phyloP scores from a whole-genome alignment of 495 filamentous ascomycete species.

The Trichoderma asperelloides region DNA sequence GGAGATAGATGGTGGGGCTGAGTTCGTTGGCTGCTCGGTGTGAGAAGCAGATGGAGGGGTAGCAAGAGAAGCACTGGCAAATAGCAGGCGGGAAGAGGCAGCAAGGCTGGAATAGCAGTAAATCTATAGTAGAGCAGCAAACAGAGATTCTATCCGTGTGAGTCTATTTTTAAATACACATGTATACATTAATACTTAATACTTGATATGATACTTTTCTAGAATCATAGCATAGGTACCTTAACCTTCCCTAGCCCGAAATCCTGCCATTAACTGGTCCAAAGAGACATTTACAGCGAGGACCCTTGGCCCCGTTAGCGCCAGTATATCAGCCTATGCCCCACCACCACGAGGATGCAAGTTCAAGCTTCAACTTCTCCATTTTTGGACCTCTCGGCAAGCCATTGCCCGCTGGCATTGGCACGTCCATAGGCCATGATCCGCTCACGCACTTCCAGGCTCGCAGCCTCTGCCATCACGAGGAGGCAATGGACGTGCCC shows the following conservation, averaged over 20 bases:
- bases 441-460: slow-evolving; percentile 1
- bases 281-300: neutral
- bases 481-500: slow-evolving; percentile 5
- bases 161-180: too few relatives aligned
- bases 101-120: too few relatives aligned
- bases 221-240: too few relatives aligned
- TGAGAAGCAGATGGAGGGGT: neutral
- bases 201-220: too few relatives aligned
- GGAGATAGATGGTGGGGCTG: neutral
- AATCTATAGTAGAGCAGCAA: too few relatives aligned
- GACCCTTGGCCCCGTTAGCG: neutral
- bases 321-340: neutral
- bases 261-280: neutral
- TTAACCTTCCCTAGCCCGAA: too few relatives aligned
- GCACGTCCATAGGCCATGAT: neutral
- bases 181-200: too few relatives aligned
- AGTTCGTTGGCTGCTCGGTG: neutral
- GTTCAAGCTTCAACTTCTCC: neutral
- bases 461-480: neutral
- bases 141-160: too few relatives aligned
- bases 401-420: neutral
- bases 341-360: neutral
- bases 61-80: neutral
- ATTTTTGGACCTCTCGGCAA: neutral
- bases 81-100: too few relatives aligned